Percentiles rank a stretch among this genome's conserved stretches.
phyloP scores from a whole-genome alignment of 2,329 filamentous ascomycete species.

The Conoideocrella luteorostrata region DNA sequence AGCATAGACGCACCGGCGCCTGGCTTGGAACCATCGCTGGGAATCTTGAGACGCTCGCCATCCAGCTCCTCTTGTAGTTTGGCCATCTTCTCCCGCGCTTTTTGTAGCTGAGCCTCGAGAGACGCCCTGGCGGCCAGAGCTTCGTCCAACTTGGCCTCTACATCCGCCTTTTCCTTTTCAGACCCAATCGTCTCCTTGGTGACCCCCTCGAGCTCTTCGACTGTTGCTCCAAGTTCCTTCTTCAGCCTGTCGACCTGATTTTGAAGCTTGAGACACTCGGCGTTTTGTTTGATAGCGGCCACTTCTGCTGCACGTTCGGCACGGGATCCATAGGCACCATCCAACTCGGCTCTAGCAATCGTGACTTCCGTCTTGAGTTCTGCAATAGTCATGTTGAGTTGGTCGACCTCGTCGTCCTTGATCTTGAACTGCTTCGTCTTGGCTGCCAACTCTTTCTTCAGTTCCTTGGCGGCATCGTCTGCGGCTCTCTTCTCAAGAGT shows the following conservation, averaged over 20 bases:
- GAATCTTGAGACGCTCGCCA: slow-evolving; percentile 40
- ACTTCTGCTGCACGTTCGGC: slow-evolving; percentile 53
- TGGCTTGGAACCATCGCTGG: slow-evolving; percentile 23
- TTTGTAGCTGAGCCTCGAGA: slow-evolving; percentile 36
- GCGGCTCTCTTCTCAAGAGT: slow-evolving; percentile 19
- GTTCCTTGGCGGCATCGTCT: slow-evolving; percentile 20
- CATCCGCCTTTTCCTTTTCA: slow-evolving; percentile 41
- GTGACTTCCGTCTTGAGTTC: slow-evolving; percentile 58
- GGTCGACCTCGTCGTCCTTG: slow-evolving; percentile 45
- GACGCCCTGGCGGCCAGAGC: slow-evolving; percentile 25
- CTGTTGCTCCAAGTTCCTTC: slow-evolving; percentile 42
- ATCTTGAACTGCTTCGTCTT: slow-evolving; percentile 39
- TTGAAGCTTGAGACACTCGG: slow-evolving; percentile 39
- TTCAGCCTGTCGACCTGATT: slow-evolving; percentile 44
- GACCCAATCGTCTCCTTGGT: slow-evolving; percentile 45
- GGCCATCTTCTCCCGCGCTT: slow-evolving; percentile 27
- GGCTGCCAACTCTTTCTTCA: slow-evolving; percentile 19
- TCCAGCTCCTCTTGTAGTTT: slow-evolving; percentile 48
- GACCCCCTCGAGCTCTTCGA: slow-evolving; percentile 47
- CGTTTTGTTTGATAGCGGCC: slow-evolving; percentile 44
- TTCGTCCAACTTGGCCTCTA: slow-evolving; percentile 33
- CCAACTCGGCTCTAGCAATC: slow-evolving; percentile 54
- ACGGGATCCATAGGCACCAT: slow-evolving; percentile 54
- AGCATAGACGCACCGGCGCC: slow-evolving; percentile 44
- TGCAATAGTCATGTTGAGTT: slow-evolving; percentile 44